Base-by-base conservation (phyloP, 139 green algal genomes). In the Chlamydomonas sp. region DNA sequence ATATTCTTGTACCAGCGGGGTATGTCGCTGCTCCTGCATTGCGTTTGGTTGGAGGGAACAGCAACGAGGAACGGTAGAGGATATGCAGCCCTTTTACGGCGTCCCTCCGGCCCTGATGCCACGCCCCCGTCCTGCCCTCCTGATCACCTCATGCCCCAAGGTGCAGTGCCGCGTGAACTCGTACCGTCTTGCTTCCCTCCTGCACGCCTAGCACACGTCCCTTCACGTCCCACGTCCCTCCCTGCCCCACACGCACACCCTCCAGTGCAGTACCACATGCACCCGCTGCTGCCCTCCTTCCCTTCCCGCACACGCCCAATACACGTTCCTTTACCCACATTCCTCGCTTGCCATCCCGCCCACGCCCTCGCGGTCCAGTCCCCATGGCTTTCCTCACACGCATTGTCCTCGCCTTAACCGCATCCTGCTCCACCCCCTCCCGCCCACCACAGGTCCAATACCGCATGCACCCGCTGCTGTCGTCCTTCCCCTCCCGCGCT, bases 381-480 rank as follows among this genome's bases (percentile, higher is more conserved):
- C 31, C 31, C 31, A 49, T 49, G 31, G 31, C 31, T 49, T 12
- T 20, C 8, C 69, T 7, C 69, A 5, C 69, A 75, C 10, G 6
- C 20, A 75, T 31, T 4, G 1, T 17, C 80, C 80, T 62, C 68
- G 57, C 17, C 68, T 62, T 16, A 57, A 61, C 57, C 63, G 60
- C 61, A 4, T n/a, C 2, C 63, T 57, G 5, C 15, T 18, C 68
- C n/a, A 17, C 15, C 31, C 63, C 9, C 17, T 66, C 60, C 58
- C 10, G 0, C 60, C 18, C 1, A 66, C 69, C 88, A n/a, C 89
- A 93, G 81, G 90, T 90, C n/a, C 96, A 98, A 91, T 98, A 98
- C 92, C 93, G 96, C 78, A 98, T 98, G 96, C 94, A 98, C 78
- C 96, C 96, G 4, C 63, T 86, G 12, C 97, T 98, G 84, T 91